These are phyloP conservation scores for Dendrobium officinale DNA, from an alignment of 106 monocot genomes.

Conservation along the genomic window DNA sequence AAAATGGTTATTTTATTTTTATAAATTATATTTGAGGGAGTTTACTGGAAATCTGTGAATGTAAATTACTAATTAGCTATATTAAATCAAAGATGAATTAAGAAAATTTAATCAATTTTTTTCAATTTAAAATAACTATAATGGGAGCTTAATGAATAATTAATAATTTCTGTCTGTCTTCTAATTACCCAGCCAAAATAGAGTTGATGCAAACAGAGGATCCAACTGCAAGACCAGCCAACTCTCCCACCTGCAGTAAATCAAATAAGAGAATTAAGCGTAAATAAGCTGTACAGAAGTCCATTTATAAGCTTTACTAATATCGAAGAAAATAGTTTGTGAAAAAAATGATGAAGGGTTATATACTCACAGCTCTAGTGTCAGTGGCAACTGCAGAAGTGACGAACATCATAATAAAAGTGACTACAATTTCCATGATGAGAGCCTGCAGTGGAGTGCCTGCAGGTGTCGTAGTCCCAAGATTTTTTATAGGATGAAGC, in stretches of 20 bases:
- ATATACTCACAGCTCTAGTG: slow-evolving; percentile 45
- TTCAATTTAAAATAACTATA: background rate
- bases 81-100: background rate
- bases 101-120: too few species aligned
- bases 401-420: slow-evolving; percentile 71
- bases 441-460: slow-evolving; percentile 27
- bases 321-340: background rate
- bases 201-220: slow-evolving; percentile 64
- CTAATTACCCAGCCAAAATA: slow-evolving; percentile 61
- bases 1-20: too few species aligned
- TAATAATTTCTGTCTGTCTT: background rate
- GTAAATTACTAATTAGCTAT: background rate
- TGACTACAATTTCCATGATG: slow-evolving; percentile 47
- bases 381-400: slow-evolving; percentile 63
- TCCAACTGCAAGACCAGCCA: slow-evolving; percentile 64
- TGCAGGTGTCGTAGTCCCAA: slow-evolving; percentile 46
- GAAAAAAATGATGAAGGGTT: too few species aligned
- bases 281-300: too few species aligned
- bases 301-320: too few species aligned
- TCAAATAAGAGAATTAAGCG: too few species aligned
- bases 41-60: too few species aligned
- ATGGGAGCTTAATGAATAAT: background rate
- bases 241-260: slow-evolving; percentile 49
- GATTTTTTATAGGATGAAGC: slow-evolving; percentile 25
- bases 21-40: too few species aligned